These are phyloP conservation scores for Mycena metata DNA, from an alignment of 768 basidiomycete genomes.

Conservation along the genomic window DNA sequence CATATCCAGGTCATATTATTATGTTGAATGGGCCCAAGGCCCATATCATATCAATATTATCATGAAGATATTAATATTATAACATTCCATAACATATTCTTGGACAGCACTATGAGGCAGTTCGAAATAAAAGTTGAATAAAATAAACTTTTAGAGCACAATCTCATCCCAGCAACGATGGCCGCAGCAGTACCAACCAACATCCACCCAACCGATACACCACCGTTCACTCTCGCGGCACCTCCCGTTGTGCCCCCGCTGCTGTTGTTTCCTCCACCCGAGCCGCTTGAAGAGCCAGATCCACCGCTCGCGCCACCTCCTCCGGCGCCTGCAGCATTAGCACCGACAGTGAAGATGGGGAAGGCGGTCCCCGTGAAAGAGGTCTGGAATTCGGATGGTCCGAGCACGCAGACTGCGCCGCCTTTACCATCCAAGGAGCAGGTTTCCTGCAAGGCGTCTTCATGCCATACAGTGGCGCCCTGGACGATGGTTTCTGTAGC, in stretches of 20 bases:
- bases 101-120: too few relatives aligned
- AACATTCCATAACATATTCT: too few relatives aligned
- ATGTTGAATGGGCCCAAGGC: too few relatives aligned
- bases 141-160: slow-evolving; percentile 14
- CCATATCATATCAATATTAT: too few relatives aligned
- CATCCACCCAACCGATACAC: slow-evolving; percentile 19
- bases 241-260: neutral
- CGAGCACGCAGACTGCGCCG: slow-evolving; percentile 10
- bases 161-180: slow-evolving; percentile 25
- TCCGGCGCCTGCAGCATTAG: slow-evolving; percentile 2
- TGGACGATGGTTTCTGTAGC: slow-evolving; percentile 23
- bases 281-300: neutral
- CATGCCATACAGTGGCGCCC: slow-evolving; percentile 30
- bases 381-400: slow-evolving; percentile 2
- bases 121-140: neutral
- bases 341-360: slow-evolving; percentile 27
- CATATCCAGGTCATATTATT: too few relatives aligned
- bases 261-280: neutral
- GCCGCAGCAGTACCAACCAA: slow-evolving; percentile 17
- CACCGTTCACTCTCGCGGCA: slow-evolving; percentile 15
- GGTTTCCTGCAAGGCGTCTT: slow-evolving; percentile 16
- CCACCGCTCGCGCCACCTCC: neutral
- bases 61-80: too few relatives aligned
- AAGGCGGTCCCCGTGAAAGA: slow-evolving; percentile 26
- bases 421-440: slow-evolving; percentile 33